Conservation (phyloP, 2,329 filamentous ascomycete genomes). For the Aspergillus ochraceus region DNA sequence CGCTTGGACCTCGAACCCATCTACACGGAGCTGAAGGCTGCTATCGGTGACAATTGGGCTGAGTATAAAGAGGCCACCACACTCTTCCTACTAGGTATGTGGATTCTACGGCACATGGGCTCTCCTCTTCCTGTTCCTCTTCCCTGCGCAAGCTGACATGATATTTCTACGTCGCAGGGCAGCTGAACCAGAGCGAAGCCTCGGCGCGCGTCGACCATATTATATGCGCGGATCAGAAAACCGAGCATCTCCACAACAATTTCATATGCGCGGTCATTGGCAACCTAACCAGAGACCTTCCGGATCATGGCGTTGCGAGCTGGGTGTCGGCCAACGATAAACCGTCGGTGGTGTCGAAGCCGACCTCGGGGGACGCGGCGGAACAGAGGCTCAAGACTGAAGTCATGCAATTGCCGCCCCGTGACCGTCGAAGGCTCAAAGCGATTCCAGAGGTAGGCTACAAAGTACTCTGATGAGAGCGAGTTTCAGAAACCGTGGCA, state of each 20-base stretch:
- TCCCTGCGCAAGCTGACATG: conserved; percentile 17
- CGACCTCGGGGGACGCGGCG: conserved; percentile 58
- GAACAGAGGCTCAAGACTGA: conserved; percentile 65
- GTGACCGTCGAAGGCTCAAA: conserved; percentile 61
- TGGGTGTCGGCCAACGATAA: conserved; percentile 64
- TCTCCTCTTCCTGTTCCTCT: conserved; percentile 3
- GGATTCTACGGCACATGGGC: not conserved
- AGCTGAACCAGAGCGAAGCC: conserved; percentile 63
- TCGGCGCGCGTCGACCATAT: conserved; percentile 56
- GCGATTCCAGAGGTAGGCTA: conserved; percentile 50
- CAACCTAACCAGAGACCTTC: conserved; percentile 60
- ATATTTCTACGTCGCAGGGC: conserved; percentile 42
- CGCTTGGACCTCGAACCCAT: conserved; percentile 64
- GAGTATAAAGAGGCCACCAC: conserved; percentile 61
- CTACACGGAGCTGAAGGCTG: conserved; percentile 61
- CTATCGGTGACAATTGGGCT: conserved; percentile 60
- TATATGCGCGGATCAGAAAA: conserved; percentile 53
- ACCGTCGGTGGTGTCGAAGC: conserved; percentile 49
- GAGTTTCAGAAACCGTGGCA: conserved; percentile 1
- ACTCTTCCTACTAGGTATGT: conserved; percentile 58
- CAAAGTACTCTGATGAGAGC: not conserved
- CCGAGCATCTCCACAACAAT: conserved; percentile 62
- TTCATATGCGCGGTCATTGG: conserved; percentile 60
- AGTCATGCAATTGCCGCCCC: conserved; percentile 61
- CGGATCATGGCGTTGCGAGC: conserved; percentile 61